Percentiles rank a stretch among this genome's conserved stretches.
Evolutionary conservation across 495 filamentous ascomycete species (phyloP).

Genomic region (Chaetomium cochliodes): DNA sequence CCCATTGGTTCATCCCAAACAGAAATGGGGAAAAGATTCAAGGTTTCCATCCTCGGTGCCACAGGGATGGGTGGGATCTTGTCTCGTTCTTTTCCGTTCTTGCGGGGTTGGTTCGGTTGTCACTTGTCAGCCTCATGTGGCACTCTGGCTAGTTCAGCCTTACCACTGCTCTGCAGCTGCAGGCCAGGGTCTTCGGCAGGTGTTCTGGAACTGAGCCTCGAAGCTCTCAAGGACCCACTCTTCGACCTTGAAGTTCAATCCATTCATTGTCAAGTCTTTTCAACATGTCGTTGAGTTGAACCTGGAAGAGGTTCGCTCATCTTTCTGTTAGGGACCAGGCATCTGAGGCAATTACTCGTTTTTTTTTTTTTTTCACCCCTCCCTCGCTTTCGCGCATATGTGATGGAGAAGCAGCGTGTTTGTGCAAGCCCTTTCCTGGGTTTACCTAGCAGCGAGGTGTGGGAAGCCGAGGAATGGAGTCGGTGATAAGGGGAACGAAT

Average conservation of each 20-base stretch:
- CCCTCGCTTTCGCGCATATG: background rate
- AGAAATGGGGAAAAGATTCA: background rate
- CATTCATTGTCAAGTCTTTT: too few species aligned
- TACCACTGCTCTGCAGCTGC: constrained; percentile 33
- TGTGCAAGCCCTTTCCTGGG: constrained; percentile 16
- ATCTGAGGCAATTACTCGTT: constrained; percentile 16
- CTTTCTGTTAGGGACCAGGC: background rate
- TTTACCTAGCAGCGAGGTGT: background rate
- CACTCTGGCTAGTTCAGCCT: constrained; percentile 30
- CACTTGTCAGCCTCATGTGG: constrained; percentile 25
- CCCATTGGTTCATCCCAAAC: background rate
- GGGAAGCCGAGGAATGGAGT: constrained; percentile 7
- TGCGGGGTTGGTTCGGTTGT: background rate
- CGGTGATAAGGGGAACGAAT: background rate
- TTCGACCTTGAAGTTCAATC: background rate
- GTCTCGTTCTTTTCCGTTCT: constrained; percentile 12
- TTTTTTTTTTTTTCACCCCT: background rate
- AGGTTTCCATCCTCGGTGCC: background rate
- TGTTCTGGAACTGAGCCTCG: constrained; percentile 27
- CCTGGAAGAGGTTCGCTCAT: background rate
- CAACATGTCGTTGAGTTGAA: background rate
- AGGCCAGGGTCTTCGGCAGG: constrained; percentile 21
- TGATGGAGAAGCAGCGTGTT: constrained; percentile 6
- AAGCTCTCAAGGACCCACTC: background rate
- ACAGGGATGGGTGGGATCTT: constrained; percentile 3